Evolutionary conservation across 2,329 filamentous ascomycete species (phyloP).

Genomic region (Blumeriella jaapii): DNA sequence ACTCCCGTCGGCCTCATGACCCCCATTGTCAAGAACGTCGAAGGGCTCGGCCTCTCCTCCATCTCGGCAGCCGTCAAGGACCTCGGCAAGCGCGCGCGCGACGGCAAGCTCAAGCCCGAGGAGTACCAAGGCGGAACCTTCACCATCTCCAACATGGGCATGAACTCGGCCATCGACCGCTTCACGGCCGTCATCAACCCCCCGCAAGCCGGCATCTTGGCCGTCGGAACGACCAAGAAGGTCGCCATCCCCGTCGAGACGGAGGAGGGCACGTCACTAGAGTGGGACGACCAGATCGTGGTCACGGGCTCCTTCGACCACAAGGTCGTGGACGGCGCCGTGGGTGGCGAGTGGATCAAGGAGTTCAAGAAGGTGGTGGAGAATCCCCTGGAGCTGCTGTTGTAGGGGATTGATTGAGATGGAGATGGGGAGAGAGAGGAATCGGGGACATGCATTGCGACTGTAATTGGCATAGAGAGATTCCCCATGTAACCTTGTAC

Average conservation of each 20-base stretch:
- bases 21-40: conserved; percentile 85
- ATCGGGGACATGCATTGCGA: conserved; percentile 5
- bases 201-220: conserved; percentile 88
- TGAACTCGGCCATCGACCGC: conserved; percentile 92
- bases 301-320: conserved; percentile 96
- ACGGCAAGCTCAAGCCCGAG: conserved; percentile 98
- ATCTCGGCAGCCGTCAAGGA: conserved; percentile 91
- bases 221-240: conserved; percentile 91
- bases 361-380: conserved; percentile 97
- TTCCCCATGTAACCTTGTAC: conserved; percentile 19
- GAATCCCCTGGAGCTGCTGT: conserved; percentile 88
- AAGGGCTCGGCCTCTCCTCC: conserved; percentile 72
- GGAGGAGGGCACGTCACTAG: conserved; percentile 66
- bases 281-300: conserved; percentile 95
- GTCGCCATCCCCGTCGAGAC: conserved; percentile 78
- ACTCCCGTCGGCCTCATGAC: conserved; percentile 94
- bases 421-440: background rate
- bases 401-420: conserved; percentile 44
- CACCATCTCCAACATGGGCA: conserved; percentile 99
- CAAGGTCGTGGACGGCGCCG: conserved; percentile 94
- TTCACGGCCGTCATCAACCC: conserved; percentile 99
- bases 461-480: conserved; percentile 14
- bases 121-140: conserved; percentile 99
- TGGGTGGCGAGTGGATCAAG: conserved; percentile 92
- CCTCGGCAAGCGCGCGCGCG: conserved; percentile 88